Evolutionary conservation across 371 early-diverging fungal genomes (phyloP), one percentile per base, ranked within the genome.

Genomic region (Coemansia sp.): DNA sequence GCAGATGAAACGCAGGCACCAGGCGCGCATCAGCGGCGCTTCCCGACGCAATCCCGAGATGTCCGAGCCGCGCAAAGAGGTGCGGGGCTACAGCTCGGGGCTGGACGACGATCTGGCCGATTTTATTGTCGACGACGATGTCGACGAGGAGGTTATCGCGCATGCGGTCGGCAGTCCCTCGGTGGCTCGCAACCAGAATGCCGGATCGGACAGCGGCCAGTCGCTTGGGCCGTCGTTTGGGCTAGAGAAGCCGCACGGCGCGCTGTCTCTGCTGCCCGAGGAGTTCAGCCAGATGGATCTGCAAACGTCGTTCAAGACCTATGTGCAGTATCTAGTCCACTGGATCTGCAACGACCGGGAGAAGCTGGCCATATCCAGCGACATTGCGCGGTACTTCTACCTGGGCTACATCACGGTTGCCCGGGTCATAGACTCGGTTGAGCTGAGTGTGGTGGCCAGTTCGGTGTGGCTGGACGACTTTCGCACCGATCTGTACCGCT

Each of bases 391-490:
- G 26, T 75, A 75, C 51, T 75, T 71, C 43, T 75, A 60, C 50
- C 62, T 56, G 6, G 71, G 63, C 26, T 75, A 75, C 33, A 63
- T 66, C 26, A 63, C 76, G 1, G 66, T 75, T 1, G 40, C 59
- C 10, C 65, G 76, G 0, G 67, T 63, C 10, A 42, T 72, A 14
- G 63, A 66, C 10, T 71, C 76, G 12, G 40, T 75, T 4, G 76
- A 75, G 41, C 76, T 70, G 38, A 75, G 76, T 30, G 53, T 75
- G 43, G 67, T 71, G 2, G 66, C 55, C 9, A 75, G 76, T 58
- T 66, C 76, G 5, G 76, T 62, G 0, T 75, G 76, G 76, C 55
- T 69, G 0, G 67, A 70, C n/a, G 38, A 38, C 16, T 75, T 75
- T 20, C 57, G 72, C 3, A 38, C 42, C n/a, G 59, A 56, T 26